These are phyloP conservation scores for Psilocybe mexicana DNA, from an alignment of 1,284 basidiomycete species.

Conservation along the genomic window DNA sequence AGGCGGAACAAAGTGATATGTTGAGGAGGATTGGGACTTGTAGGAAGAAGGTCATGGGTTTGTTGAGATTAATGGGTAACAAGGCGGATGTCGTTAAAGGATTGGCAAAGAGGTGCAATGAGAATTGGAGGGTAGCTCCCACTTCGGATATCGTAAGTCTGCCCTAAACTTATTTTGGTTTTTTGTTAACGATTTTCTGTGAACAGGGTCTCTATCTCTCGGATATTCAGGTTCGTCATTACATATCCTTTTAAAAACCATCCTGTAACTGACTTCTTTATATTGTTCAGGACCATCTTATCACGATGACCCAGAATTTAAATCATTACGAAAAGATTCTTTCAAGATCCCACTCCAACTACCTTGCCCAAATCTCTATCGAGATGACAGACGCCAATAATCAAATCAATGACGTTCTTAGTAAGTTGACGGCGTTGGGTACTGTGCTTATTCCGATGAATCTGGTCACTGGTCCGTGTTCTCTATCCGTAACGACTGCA, in stretches of 20 bases:
- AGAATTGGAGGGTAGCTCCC: conserved; percentile 98
- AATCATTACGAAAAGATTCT: conserved; percentile 99
- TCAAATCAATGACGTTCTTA: conserved; percentile 98
- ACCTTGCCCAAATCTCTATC: conserved; percentile 96
- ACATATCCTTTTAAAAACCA: not conserved
- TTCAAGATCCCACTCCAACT: conserved; percentile 98
- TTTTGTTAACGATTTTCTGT: not conserved
- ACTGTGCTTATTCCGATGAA: conserved; percentile 98
- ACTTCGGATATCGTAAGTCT: conserved; percentile 90
- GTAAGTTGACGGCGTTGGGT: conserved; percentile 97
- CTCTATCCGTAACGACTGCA: not conserved
- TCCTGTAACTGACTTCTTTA: not conserved
- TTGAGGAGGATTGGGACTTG: conserved; percentile 90
- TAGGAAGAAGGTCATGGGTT: conserved; percentile 99
- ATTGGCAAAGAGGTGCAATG: conserved; percentile 96
- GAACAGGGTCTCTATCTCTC: conserved; percentile 87
- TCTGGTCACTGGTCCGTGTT: conserved; percentile 75
- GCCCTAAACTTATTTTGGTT: conserved; percentile 1
- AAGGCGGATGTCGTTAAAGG: conserved; percentile 99
- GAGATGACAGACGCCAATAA: conserved; percentile 99
- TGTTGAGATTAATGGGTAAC: conserved; percentile 95
- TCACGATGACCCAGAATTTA: conserved; percentile 99
- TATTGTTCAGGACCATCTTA: conserved; percentile 81
- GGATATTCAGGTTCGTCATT: conserved; percentile 70
- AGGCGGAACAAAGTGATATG: conserved; percentile 65